These are phyloP conservation scores for Flammula alnicola DNA, from an alignment of 1,284 basidiomycete genomes.

Conservation along the genomic window DNA sequence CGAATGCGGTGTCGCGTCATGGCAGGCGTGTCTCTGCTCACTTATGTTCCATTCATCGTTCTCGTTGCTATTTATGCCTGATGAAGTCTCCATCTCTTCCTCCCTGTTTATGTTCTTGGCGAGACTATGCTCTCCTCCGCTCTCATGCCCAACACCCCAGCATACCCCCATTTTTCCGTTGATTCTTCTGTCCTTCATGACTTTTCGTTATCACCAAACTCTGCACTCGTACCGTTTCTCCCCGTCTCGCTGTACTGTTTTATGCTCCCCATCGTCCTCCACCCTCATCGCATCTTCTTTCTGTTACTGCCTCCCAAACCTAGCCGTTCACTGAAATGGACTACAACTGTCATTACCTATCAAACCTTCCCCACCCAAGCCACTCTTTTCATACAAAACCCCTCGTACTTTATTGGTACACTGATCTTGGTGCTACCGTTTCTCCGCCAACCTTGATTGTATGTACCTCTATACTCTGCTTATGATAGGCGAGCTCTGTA, in stretches of 20 bases:
- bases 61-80: constrained; percentile 68
- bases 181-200: neutral
- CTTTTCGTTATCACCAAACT: constrained; percentile 3
- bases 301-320: neutral
- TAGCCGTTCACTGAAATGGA: constrained; percentile 19
- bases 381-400: constrained; percentile 7
- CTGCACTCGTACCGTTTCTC: neutral
- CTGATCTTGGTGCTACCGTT: neutral
- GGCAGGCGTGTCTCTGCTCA: constrained; percentile 65
- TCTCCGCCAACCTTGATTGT: neutral
- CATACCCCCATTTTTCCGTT: neutral
- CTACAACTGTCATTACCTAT: constrained; percentile 22
- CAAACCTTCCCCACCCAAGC: constrained; percentile 3
- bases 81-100: constrained; percentile 18
- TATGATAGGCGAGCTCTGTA: constrained; percentile 17
- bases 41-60: constrained; percentile 79
- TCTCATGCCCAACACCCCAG: constrained; percentile 8
- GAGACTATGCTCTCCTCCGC: neutral
- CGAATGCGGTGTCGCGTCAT: constrained; percentile 74
- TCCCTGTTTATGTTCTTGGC: constrained; percentile 15
- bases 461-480: constrained; percentile 13
- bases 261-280: constrained; percentile 2
- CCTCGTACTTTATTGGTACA: constrained; percentile 1
- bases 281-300: neutral
- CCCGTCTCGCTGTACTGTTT: constrained; percentile 5